phyloP scores from a whole-genome alignment of 257 asterid genomes.

The Rhazya stricta region DNA sequence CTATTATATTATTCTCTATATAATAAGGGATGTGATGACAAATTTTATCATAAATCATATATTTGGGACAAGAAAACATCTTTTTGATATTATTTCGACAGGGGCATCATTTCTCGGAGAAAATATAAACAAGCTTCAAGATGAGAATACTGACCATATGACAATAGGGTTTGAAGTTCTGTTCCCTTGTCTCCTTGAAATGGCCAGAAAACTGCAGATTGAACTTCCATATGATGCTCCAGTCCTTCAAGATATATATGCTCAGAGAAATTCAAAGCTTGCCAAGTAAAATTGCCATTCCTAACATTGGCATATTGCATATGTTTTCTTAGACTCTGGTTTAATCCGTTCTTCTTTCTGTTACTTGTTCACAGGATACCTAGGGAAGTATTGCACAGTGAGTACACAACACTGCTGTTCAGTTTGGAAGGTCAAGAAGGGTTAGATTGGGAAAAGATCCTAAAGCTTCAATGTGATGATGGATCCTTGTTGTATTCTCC shows the following conservation, averaged over 20 bases:
- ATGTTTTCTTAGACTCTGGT: background rate
- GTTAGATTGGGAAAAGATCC: constrained; percentile 45
- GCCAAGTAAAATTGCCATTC: constrained; percentile 10
- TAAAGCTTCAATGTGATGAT: constrained; percentile 36
- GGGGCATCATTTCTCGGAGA: constrained; percentile 3
- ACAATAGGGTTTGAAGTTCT: constrained; percentile 12
- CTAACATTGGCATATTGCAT: background rate
- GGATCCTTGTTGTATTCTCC: constrained; percentile 61
- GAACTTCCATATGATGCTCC: constrained; percentile 26
- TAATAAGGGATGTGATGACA: background rate
- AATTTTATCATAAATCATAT: background rate
- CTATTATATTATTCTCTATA: background rate
- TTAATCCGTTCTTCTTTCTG: too few species aligned
- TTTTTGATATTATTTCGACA: background rate
- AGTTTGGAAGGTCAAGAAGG: constrained; percentile 46
- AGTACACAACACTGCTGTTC: constrained; percentile 34
- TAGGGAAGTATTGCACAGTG: constrained; percentile 34
- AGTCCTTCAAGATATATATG: constrained; percentile 11
- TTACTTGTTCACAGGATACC: constrained; percentile 31
- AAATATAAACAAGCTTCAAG: constrained; percentile 12
- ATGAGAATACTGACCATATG: constrained; percentile 5
- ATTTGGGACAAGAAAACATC: background rate
- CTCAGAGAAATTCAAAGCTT: constrained; percentile 20
- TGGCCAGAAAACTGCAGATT: constrained; percentile 19
- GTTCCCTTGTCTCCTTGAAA: constrained; percentile 27